Conservation (phyloP, 1,139 yeast genomes). For the Eremothecium sinecaudum region DNA sequence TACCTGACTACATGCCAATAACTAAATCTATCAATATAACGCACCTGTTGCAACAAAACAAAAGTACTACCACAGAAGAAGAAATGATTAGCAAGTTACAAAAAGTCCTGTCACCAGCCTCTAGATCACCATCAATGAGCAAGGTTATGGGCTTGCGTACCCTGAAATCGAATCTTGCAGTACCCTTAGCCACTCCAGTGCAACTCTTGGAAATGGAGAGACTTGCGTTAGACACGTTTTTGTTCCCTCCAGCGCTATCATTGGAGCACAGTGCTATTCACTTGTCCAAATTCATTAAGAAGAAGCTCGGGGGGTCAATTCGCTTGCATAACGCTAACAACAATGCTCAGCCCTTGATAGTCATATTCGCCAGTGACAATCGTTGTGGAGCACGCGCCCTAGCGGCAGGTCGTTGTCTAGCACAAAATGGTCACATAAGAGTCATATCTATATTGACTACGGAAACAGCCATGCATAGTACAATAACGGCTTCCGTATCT, state of each 20-base stretch:
- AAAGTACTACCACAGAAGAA: constrained; percentile 12
- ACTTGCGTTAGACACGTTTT: constrained; percentile 45
- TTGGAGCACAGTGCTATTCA: constrained; percentile 71
- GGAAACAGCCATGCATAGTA: neutral
- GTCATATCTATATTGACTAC: constrained; percentile 37
- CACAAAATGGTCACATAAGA: constrained; percentile 51
- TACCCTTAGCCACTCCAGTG: constrained; percentile 68
- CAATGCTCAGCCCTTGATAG: constrained; percentile 70
- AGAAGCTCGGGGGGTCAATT: constrained; percentile 58
- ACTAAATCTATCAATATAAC: constrained; percentile 31
- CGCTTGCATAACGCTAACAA: constrained; percentile 54
- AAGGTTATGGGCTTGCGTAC: constrained; percentile 7
- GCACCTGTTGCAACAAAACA: constrained; percentile 25
- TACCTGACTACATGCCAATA: constrained; percentile 16
- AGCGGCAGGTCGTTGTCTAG: constrained; percentile 69
- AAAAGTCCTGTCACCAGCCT: constrained; percentile 15
- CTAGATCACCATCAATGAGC: constrained; percentile 6
- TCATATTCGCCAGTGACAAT: constrained; percentile 57
- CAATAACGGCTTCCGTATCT: neutral
- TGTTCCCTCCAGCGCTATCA: constrained; percentile 40
- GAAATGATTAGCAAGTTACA: constrained; percentile 18
- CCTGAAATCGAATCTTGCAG: constrained; percentile 15
- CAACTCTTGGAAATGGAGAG: constrained; percentile 76
- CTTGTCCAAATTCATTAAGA: constrained; percentile 49
- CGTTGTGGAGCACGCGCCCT: constrained; percentile 69